Base-by-base conservation (phyloP, 2,329 filamentous ascomycete genomes). In the Paraphoma sp. region DNA sequence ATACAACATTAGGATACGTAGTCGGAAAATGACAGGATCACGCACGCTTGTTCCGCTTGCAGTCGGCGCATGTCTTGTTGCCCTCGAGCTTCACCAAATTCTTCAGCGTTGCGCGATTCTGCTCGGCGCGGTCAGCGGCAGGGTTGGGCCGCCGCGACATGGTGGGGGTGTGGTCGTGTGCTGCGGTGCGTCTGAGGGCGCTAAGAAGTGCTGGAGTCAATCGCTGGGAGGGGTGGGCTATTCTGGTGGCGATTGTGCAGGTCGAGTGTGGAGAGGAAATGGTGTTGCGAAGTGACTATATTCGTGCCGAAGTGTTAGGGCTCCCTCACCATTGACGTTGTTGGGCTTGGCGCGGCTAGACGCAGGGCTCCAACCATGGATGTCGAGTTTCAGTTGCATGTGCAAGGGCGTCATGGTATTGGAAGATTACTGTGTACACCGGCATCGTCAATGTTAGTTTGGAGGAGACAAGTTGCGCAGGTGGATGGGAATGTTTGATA, bases 51-150 rank as follows among this genome's bases (percentile, higher is more conserved):
- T 98, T 99, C 77, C 90, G 89, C 84, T 99, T 99, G 87, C 95
- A 99, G 79, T 99, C 95, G 59, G 94, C 92, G 83, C 95, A 99
- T 75, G 91, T 87, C 83, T 99, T 99, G 83, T 99, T 99, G 61
- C 88, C 82, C 74, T 98, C 94, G 67, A 99, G 82, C 82, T 98
- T 99, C 76, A 98, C 84, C 68, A 99, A 86, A 75, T 87, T 93
- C 84, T 98, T 98, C 79, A 99, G 92, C 44, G 93, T 96, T 76
- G 89, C 88, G 78, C 92, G 89, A 81, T 99, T 99, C 80, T 96
- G 91, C 72, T 93, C 93, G 71, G 93, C 91, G 79, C 92, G 89
- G 80, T 96, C 92, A 66, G 92, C 90, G 64, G 88, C 88, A 74
- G 91, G 88, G 79, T 92, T 91, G 57, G 87, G 86, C 75, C 91